Conservation (phyloP, 371 early-diverging fungal species). For the Lichtheimia ornata region DNA sequence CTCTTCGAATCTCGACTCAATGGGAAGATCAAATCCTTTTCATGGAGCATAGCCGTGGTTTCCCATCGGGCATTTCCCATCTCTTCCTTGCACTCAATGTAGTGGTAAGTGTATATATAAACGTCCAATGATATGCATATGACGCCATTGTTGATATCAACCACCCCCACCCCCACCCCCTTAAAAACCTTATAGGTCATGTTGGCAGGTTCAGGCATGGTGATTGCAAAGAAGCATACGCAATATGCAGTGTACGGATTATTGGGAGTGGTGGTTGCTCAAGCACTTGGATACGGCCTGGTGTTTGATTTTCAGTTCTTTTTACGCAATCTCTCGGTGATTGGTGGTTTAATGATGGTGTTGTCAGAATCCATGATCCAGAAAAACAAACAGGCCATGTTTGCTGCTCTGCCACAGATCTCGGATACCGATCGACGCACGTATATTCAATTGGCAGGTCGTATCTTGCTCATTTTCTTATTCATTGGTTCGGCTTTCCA, state of each 20-base stretch:
- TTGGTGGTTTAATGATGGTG: conserved; percentile 90
- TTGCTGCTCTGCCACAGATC: conserved; percentile 82
- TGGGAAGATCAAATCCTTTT: conserved; percentile 85
- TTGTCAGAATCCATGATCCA: conserved; percentile 64
- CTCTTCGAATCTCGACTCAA: conserved; percentile 82
- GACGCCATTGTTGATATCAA: not conserved
- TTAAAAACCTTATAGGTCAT: conserved; percentile 49
- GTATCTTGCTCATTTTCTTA: conserved; percentile 85
- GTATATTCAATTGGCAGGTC: conserved; percentile 86
- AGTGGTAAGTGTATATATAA: conserved; percentile 42
- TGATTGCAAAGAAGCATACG: conserved; percentile 74
- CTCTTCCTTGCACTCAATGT: conserved; percentile 81
- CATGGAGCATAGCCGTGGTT: conserved; percentile 72
- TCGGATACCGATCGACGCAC: conserved; percentile 75
- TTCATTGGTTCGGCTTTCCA: conserved; percentile 84
- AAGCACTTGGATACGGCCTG: conserved; percentile 89
- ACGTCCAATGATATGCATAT: not conserved
- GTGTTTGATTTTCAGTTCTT: conserved; percentile 85
- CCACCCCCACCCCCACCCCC: not conserved
- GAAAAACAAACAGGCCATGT: conserved; percentile 50
- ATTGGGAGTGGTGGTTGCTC: conserved; percentile 73
- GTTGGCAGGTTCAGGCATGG: conserved; percentile 77
- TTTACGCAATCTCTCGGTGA: conserved; percentile 84
- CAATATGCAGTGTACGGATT: conserved; percentile 80
- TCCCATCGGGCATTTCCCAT: conserved; percentile 73